phyloP scores from a whole-genome alignment of 148 eudicot genomes.

The Fagopyrum homotropicum region DNA sequence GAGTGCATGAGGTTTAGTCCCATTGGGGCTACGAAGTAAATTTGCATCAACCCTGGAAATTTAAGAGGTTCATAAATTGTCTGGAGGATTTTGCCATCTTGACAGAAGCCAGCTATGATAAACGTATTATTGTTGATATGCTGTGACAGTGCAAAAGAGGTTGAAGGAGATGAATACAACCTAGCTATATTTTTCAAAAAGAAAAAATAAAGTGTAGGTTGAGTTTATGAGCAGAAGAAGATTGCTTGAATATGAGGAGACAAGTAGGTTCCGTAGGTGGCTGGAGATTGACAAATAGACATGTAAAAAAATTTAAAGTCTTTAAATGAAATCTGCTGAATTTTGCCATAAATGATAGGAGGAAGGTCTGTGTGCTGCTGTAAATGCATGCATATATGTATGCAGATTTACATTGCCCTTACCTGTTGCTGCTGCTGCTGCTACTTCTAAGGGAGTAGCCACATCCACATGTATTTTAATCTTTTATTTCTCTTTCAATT shows the following conservation, averaged over 20 bases:
- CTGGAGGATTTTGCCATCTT: slow-evolving; percentile 1
- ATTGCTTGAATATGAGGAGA: slow-evolving; percentile 2
- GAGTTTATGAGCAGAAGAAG: not conserved
- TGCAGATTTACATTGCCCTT: not conserved
- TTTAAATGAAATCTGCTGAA: not conserved
- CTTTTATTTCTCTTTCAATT: too few relatives aligned
- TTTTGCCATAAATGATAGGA: not conserved
- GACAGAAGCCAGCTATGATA: slow-evolving; percentile 11
- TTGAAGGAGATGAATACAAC: not conserved
- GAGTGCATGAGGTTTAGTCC: not conserved
- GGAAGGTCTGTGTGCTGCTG: not conserved
- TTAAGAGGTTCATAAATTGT: slow-evolving; percentile 7
- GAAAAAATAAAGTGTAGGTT: not conserved
- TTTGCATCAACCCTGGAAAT: slow-evolving; percentile 12
- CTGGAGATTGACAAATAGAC: not conserved
- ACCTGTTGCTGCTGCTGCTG: too few relatives aligned
- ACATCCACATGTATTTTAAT: too few relatives aligned
- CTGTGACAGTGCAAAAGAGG: not conserved
- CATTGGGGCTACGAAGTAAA: not conserved
- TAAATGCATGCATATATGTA: not conserved
- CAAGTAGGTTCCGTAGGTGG: slow-evolving; percentile 9
- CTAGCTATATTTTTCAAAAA: not conserved
- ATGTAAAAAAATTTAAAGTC: not conserved
- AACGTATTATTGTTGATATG: not conserved
- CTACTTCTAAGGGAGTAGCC: too few relatives aligned